These are phyloP conservation scores for Rasamsonia emersonii DNA, from an alignment of 2,329 filamentous ascomycete species.

Conservation along the genomic window DNA sequence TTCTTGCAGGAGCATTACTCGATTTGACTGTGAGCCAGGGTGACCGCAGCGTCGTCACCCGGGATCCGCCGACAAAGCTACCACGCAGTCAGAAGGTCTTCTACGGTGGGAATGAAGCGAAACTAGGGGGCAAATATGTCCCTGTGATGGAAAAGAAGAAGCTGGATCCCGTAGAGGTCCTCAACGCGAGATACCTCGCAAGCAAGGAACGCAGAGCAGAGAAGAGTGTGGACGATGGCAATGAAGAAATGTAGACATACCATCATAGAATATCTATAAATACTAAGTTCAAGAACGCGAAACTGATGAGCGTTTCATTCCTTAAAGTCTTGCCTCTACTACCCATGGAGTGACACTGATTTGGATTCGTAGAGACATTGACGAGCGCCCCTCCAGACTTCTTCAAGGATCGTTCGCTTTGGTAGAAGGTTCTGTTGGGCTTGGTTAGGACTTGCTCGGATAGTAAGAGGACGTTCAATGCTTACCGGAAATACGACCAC, in stretches of 20 bases:
- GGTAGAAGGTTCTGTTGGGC: slow-evolving; percentile 56
- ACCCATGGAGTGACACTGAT: slow-evolving; percentile 22
- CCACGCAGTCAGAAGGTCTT: slow-evolving; percentile 46
- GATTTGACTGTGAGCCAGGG: slow-evolving; percentile 47
- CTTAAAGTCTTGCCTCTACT: slow-evolving; percentile 5
- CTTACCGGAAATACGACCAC: slow-evolving; percentile 87
- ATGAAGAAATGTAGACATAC: slow-evolving; percentile 15
- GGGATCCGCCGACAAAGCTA: slow-evolving; percentile 17
- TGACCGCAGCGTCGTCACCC: slow-evolving; percentile 22
- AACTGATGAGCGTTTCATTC: too few relatives aligned
- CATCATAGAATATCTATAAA: slow-evolving; percentile 5
- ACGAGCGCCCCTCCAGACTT: slow-evolving; percentile 80
- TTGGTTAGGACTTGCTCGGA: slow-evolving; percentile 6
- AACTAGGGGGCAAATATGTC: slow-evolving; percentile 49
- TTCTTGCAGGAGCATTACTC: slow-evolving; percentile 67
- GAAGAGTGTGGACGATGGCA: slow-evolving; percentile 18
- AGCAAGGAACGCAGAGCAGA: slow-evolving; percentile 39
- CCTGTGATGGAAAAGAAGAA: slow-evolving; percentile 48
- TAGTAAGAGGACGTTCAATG: slow-evolving; percentile 8
- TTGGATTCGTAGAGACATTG: slow-evolving; percentile 70
- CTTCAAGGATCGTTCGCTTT: slow-evolving; percentile 64
- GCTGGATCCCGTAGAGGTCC: slow-evolving; percentile 51
- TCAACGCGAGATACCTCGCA: slow-evolving; percentile 52
- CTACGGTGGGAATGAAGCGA: slow-evolving; percentile 47
- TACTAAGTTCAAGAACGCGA: too few relatives aligned